Evolutionary conservation across 768 basidiomycete genomes (phyloP).

Genomic region (Rhodotorula toruloides): DNA sequence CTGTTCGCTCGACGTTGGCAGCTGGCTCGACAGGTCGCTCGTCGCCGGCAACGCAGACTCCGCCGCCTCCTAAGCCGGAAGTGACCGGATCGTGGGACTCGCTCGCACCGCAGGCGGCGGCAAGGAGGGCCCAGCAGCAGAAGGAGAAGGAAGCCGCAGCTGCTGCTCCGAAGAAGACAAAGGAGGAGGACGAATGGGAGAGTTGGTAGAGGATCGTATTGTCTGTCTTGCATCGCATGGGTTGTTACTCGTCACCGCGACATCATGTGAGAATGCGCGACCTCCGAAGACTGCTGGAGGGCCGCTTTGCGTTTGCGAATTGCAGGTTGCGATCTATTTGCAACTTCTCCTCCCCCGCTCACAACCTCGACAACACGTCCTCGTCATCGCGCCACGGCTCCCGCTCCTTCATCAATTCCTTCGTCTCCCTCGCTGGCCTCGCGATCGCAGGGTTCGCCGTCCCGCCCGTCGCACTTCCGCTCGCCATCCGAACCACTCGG

Average conservation of each 20-base stretch:
- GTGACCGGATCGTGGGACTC: slow-evolving; percentile 16
- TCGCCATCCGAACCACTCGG: slow-evolving; percentile 63
- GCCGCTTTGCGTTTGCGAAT: background rate
- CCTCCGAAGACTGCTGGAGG: background rate
- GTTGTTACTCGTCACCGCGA: too few relatives aligned
- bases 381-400: slow-evolving; percentile 47
- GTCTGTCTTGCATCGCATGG: background rate
- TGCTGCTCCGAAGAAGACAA: background rate
- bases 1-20: background rate
- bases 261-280: too few relatives aligned
- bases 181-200: slow-evolving; percentile 31
- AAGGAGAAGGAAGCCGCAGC: background rate
- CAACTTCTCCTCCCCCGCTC: background rate
- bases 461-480: slow-evolving; percentile 45
- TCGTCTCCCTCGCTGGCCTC: slow-evolving; percentile 74
- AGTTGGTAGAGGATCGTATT: slow-evolving; percentile 7
- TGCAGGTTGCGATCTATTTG: background rate
- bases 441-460: slow-evolving; percentile 56
- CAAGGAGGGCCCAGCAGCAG: slow-evolving; percentile 1
- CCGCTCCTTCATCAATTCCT: slow-evolving; percentile 57
- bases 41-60: background rate
- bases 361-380: slow-evolving; percentile 44
- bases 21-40: background rate
- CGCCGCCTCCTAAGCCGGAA: too few relatives aligned
- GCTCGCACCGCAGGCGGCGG: slow-evolving; percentile 31